These are phyloP conservation scores for Phytophthora syringae DNA, from an alignment of 352 stramenopile genomes.

Conservation along the genomic window DNA sequence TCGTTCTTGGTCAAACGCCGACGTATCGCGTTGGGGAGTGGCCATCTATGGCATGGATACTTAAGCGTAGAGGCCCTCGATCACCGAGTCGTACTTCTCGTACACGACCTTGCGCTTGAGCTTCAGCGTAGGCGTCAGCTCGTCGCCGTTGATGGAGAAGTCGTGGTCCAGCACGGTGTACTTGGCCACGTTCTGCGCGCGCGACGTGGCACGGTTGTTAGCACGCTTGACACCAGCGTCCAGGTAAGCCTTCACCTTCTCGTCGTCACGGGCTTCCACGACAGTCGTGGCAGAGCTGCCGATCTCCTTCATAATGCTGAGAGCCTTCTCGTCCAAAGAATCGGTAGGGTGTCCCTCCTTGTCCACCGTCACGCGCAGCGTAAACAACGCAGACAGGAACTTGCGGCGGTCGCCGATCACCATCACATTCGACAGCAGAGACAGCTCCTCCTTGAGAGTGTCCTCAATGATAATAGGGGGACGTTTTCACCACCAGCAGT, in stretches of 20 bases:
- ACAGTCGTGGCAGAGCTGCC: constrained; percentile 75
- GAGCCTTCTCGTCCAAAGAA: constrained; percentile 75
- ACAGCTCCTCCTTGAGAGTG: constrained; percentile 89
- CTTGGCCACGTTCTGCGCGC: constrained; percentile 88
- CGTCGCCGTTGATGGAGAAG: constrained; percentile 91
- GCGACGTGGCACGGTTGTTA: constrained; percentile 77
- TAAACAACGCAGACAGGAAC: constrained; percentile 92
- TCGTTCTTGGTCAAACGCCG: constrained; percentile 9
- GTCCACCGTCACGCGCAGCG: constrained; percentile 83
- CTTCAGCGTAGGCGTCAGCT: constrained; percentile 97
- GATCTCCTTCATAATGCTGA: constrained; percentile 66
- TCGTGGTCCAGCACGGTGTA: constrained; percentile 88
- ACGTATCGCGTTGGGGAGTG: constrained; percentile 19
- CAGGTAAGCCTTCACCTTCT: constrained; percentile 84
- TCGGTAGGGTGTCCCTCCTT: constrained; percentile 83
- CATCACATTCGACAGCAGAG: constrained; percentile 91
- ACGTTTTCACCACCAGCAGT: constrained; percentile 97
- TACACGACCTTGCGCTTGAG: constrained; percentile 93
- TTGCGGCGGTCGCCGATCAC: constrained; percentile 94
- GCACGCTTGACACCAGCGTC: constrained; percentile 79
- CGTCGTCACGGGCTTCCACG: constrained; percentile 64
- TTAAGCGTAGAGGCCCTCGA: constrained; percentile 92
- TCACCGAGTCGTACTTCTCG: constrained; percentile 92
- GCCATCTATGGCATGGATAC: constrained; percentile 11
- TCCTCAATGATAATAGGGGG: constrained; percentile 93